Evolutionary conservation across 2,329 filamentous ascomycete genomes (phyloP).

Genomic region (Colletotrichum magnum): DNA sequence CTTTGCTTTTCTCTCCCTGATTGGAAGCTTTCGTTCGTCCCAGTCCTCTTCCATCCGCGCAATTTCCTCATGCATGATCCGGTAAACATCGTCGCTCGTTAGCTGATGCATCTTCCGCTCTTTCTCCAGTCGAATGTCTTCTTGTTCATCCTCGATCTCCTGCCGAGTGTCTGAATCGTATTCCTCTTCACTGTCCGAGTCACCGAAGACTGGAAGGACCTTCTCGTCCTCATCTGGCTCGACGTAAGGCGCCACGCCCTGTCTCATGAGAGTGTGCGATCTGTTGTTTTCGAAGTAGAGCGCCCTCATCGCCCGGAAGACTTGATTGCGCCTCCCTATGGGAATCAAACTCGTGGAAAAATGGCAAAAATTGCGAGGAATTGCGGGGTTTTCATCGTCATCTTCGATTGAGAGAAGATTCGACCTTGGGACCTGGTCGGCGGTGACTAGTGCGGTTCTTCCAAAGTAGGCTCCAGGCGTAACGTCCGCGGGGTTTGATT

Average conservation of each 20-base stretch:
- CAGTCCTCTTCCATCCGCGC: slow-evolving; percentile 66
- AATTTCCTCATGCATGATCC: slow-evolving; percentile 69
- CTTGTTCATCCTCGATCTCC: slow-evolving; percentile 73
- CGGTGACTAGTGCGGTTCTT: slow-evolving; percentile 45
- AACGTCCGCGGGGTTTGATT: slow-evolving; percentile 32
- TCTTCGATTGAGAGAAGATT: neutral
- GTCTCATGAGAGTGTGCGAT: slow-evolving; percentile 25
- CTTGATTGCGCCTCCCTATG: slow-evolving; percentile 60
- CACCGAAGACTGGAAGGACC: slow-evolving; percentile 46
- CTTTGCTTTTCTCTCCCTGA: slow-evolving; percentile 69
- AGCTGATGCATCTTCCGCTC: slow-evolving; percentile 50
- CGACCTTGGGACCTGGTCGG: slow-evolving; percentile 30
- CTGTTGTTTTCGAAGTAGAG: slow-evolving; percentile 50
- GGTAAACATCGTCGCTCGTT: slow-evolving; percentile 61
- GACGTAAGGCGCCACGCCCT: slow-evolving; percentile 56
- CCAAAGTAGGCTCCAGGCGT: slow-evolving; percentile 53
- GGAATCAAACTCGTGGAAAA: slow-evolving; percentile 47
- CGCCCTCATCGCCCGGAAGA: slow-evolving; percentile 56
- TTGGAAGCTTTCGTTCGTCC: slow-evolving; percentile 70
- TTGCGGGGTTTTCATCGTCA: neutral
- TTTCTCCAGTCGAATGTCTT: slow-evolving; percentile 46
- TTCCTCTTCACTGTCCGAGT: slow-evolving; percentile 56
- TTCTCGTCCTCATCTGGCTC: slow-evolving; percentile 66
- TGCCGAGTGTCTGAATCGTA: slow-evolving; percentile 72
- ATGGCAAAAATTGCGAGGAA: neutral